Conservation (phyloP, 2,329 filamentous ascomycete species). For the Pseudogymnoascus sp. region DNA sequence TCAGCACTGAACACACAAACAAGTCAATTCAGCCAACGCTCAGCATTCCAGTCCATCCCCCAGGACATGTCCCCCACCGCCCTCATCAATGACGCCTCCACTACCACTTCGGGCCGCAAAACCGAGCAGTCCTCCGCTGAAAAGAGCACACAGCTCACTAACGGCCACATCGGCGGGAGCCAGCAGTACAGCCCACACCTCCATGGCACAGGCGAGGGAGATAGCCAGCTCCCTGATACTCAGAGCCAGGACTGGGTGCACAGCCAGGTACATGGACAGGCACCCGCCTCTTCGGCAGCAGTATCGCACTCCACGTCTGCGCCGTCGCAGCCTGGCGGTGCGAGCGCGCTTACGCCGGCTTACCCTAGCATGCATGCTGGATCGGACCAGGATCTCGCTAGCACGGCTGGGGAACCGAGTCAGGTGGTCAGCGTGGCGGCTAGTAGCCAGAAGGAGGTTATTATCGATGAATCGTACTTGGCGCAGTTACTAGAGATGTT, state of each 20-base stretch:
- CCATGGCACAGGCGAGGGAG: slow-evolving; percentile 22
- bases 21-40: slow-evolving; percentile 43
- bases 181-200: slow-evolving; percentile 17
- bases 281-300: not conserved
- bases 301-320: not conserved
- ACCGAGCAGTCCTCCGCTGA: slow-evolving; percentile 62
- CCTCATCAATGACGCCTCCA: slow-evolving; percentile 75
- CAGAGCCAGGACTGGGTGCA: slow-evolving; percentile 14
- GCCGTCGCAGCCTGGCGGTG: not conserved
- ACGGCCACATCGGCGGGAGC: slow-evolving; percentile 40
- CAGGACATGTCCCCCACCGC: slow-evolving; percentile 50
- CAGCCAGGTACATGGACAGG: not conserved
- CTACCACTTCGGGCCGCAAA: slow-evolving; percentile 75
- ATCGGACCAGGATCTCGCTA: not conserved
- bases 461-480: slow-evolving; percentile 34
- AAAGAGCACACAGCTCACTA: slow-evolving; percentile 64
- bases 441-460: slow-evolving; percentile 21
- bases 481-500: slow-evolving; percentile 19
- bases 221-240: slow-evolving; percentile 44
- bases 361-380: slow-evolving; percentile 15
- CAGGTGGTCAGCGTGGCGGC: not conserved
- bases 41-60: slow-evolving; percentile 49
- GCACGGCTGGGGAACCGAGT: not conserved
- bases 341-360: slow-evolving; percentile 17
- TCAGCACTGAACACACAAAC: slow-evolving; percentile 44